phyloP scores from a whole-genome alignment of 164 flowering plant genomes.

The Magnolia kwangsiensis region DNA sequence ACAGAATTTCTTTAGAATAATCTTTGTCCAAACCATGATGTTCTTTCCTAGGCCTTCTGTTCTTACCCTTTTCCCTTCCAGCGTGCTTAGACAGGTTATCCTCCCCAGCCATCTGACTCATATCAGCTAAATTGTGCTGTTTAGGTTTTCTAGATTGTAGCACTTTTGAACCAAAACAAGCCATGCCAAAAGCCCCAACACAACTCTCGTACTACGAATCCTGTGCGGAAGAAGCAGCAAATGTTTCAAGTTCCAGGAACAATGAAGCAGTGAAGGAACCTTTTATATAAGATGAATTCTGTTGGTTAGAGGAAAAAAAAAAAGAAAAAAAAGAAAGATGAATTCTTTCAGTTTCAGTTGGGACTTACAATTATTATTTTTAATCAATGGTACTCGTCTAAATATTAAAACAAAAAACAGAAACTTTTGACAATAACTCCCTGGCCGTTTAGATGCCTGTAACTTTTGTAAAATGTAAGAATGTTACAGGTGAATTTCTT shows the following conservation, averaged over 20 bases:
- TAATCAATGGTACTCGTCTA: background rate
- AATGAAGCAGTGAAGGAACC: too few relatives aligned
- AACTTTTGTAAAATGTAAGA: too few relatives aligned
- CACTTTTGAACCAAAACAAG: slow-evolving; percentile 47
- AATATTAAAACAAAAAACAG: too few relatives aligned
- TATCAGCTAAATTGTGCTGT: slow-evolving; percentile 19
- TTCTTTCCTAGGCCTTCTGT: slow-evolving; percentile 35
- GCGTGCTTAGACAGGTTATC: slow-evolving; percentile 18
- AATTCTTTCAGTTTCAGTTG: too few relatives aligned
- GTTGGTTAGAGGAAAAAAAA: too few relatives aligned
- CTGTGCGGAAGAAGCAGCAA: background rate
- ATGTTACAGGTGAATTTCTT: too few relatives aligned
- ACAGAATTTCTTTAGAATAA: slow-evolving; percentile 13
- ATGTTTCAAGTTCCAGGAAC: background rate
- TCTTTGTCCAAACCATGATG: slow-evolving; percentile 21
- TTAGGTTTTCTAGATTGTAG: slow-evolving; percentile 28
- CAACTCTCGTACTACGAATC: background rate
- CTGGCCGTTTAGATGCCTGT: too few relatives aligned
- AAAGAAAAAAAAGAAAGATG: too few relatives aligned
- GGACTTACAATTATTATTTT: too few relatives aligned
- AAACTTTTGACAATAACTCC: slow-evolving; percentile 4
- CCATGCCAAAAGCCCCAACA: slow-evolving; percentile 16
- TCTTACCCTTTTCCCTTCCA: slow-evolving; percentile 31
- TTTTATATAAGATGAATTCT: too few relatives aligned
- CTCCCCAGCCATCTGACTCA: slow-evolving; percentile 29